Percentiles rank a stretch among this genome's conserved stretches.
Conservation (phyloP, 257 asterid species). For the Craterostigma plantagineum region DNA sequence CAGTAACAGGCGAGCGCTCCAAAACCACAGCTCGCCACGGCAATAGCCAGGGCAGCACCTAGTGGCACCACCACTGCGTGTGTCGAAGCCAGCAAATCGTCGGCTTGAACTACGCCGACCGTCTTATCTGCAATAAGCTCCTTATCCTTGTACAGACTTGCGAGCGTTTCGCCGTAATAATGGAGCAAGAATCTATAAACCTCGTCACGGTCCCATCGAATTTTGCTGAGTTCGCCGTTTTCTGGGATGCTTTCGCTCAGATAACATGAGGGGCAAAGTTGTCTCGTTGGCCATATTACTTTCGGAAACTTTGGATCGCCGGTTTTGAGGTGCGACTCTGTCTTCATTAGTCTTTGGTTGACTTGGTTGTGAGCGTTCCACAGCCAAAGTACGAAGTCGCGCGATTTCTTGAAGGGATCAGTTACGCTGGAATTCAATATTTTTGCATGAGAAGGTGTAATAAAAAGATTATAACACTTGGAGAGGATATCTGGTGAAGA, state of each 20-base stretch:
- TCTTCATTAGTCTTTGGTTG: conserved; percentile 61
- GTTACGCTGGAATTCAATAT: no score
- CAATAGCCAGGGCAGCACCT: conserved; percentile 92
- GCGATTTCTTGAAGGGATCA: conserved; percentile 17
- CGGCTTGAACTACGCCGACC: conserved; percentile 11
- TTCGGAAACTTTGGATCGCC: conserved; percentile 79
- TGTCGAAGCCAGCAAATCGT: conserved; percentile 24
- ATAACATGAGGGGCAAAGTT: conserved; percentile 75
- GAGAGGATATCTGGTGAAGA: neutral
- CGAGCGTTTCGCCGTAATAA: conserved; percentile 51
- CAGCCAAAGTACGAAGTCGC: conserved; percentile 67
- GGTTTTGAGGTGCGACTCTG: conserved; percentile 38
- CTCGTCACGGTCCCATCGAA: conserved; percentile 42
- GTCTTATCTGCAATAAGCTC: conserved; percentile 21
- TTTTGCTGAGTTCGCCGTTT: conserved; percentile 9
- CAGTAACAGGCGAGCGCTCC: conserved; percentile 92
- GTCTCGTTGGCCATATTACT: conserved; percentile 60
- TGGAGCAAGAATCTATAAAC: conserved; percentile 43
- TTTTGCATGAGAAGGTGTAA: neutral
- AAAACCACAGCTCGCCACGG: conserved; percentile 85
- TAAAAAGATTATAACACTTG: neutral
- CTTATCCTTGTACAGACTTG: conserved; percentile 35
- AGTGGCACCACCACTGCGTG: conserved; percentile 68
- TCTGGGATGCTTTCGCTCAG: conserved; percentile 9
- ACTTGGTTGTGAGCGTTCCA: conserved; percentile 89